phyloP scores from a whole-genome alignment of 73 alveolate species.

The Paramecium tetraurelia region DNA sequence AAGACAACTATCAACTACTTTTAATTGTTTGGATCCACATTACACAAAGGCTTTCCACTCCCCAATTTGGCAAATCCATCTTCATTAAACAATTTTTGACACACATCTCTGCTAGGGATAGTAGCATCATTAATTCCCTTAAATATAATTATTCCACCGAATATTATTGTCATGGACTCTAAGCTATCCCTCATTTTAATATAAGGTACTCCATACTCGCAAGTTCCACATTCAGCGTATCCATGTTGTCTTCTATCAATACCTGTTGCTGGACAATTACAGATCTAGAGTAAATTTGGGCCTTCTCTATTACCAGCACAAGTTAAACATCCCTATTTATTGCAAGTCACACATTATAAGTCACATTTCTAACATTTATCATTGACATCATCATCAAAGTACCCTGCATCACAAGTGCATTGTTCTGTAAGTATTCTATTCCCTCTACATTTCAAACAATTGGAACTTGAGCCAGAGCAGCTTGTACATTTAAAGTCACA shows the following conservation, averaged over 20 bases:
- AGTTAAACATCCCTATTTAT: not conserved
- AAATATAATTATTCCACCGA: not conserved
- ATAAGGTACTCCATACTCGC: not conserved
- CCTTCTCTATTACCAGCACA: slow-evolving; percentile 15
- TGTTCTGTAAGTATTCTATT: not conserved
- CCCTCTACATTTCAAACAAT: slow-evolving; percentile 17
- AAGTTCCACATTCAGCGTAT: not conserved
- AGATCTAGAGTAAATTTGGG: not conserved
- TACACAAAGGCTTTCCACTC: not conserved
- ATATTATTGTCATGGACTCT: not conserved
- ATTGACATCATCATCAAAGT: not conserved
- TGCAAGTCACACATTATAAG: not conserved
- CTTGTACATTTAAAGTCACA: not conserved
- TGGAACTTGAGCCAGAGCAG: not conserved
- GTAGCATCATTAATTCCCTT: not conserved
- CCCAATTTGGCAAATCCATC: not conserved
- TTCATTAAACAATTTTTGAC: not conserved
- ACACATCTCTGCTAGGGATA: not conserved
- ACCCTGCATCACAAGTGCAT: not conserved
- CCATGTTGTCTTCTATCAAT: not conserved
- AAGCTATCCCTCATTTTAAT: not conserved
- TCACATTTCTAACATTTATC: not conserved
- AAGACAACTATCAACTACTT: not conserved
- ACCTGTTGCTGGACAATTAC: not conserved
- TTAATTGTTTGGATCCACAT: not conserved